Base-by-base conservation (phyloP, 2,329 filamentous ascomycete genomes). In the Trichoderma afroharzianum region DNA sequence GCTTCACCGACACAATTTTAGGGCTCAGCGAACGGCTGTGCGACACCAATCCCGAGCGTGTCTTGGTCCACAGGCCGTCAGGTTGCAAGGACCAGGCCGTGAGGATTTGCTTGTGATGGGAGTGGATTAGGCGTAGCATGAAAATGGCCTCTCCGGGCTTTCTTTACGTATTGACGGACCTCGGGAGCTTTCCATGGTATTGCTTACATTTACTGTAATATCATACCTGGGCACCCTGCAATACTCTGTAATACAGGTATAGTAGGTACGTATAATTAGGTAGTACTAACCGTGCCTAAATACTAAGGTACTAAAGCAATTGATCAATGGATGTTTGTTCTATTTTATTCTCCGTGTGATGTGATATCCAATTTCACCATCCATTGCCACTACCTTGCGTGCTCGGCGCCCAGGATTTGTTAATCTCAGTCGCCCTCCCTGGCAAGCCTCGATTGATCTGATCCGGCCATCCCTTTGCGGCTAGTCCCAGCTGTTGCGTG, bases 1-100 rank as follows among this genome's bases (percentile, higher is more conserved):
- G 67, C 67, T 57, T 69, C 67, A 69, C 67, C 57, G 67, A 69
- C 67, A 69, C 21, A 62, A 28, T 21, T 36, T 61, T 53, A 68
- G 55, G 66, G 66, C 66, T 68, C 39, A 61, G 66, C 28, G 30
- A 43, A 50, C 39, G 57, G 39, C 58, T 69, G 67, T 61, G 39
- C 39, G 57, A 36, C 43, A 26, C 67, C 57, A 62, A 61, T 47
- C 28, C 57, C 39, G 67, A 61, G 32, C 14, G 26, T 32, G n/a
- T 36, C 43, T 30, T 36, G 67, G 62, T 39, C 58, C 28, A 69
- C 57, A 30, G 21, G 47, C 11, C 5, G 9, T 14, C 2, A 6
- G 57, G n/a, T 14, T 21, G 21, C 26, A 62, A 28, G 18, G 18
- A 32, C 53, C 14, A 24, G 47, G 47, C 4, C 47, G n/a, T 24